phyloP scores from a whole-genome alignment of 129 eudicot genomes.

The Escallonia herrerae region DNA sequence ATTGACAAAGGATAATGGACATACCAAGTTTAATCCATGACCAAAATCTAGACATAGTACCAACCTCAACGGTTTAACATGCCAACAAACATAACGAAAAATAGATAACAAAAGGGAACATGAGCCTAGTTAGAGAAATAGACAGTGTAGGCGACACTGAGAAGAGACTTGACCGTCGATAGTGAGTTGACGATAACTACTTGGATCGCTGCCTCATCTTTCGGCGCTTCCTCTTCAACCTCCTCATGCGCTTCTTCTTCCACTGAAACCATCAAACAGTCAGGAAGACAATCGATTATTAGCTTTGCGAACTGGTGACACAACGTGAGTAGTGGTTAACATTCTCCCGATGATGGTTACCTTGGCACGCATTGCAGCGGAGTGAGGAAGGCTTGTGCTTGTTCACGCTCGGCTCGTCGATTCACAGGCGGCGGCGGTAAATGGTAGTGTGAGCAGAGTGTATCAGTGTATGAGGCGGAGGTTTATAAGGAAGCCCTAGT shows the following conservation, averaged over 20 bases:
- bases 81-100: neutral
- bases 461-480: neutral
- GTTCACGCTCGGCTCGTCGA: neutral
- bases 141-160: too few relatives aligned
- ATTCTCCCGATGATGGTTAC: neutral
- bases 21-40: too few relatives aligned
- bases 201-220: constrained; percentile 40
- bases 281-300: too few relatives aligned
- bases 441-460: neutral
- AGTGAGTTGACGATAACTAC: neutral
- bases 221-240: constrained; percentile 41
- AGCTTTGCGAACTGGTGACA: too few relatives aligned
- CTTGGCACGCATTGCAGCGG: neutral
- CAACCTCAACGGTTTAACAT: neutral
- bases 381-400: too few relatives aligned
- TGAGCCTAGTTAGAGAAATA: too few relatives aligned
- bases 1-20: too few relatives aligned
- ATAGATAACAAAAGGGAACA: too few relatives aligned
- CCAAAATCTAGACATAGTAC: neutral
- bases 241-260: constrained; percentile 40
- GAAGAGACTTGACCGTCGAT: too few relatives aligned
- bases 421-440: neutral
- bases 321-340: too few relatives aligned
- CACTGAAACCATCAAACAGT: constrained; percentile 11
- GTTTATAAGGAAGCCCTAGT: neutral